Evolutionary conservation across 1,139 yeast genomes (phyloP), one percentile per base, ranked within the genome.

Genomic region (Candida freyschussii): DNA sequence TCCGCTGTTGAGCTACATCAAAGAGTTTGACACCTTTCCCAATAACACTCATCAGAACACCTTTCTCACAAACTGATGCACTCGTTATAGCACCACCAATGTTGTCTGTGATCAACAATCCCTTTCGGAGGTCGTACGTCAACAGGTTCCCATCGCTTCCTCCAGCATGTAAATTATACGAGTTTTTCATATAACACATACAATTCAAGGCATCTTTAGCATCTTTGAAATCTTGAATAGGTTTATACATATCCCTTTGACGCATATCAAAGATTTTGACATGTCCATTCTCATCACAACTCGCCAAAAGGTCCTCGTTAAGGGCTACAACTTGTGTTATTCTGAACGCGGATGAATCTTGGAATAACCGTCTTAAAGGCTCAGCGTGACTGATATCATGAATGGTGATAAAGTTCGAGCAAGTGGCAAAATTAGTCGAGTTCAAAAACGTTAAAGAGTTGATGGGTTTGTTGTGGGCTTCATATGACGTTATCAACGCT

Each of bases 121-220:
- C 47, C 6, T 23, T 30, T 16, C 53, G 27, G 6, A 50, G n/a
- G 18, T 50, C 54, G 33, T 47, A 50, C 3, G 32, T 21, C 22
- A 39, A 40, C 3, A 50, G 18, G 4, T 27, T 27, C 9, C 52
- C 51, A 31, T 50, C 54, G 27, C 44, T 47, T 1, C 49, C 42
- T 12, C 53, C 53, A 21, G 31, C 26, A 12, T 5, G 8, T 2
- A 46, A 7, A 9, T 13, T 17, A 13, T 17, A 27, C 2, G n/a
- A 12, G 0, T 10, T 13, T 1, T 24, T 11, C 6, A 29, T 17
- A 19, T 32, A 41, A 13, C 21, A 25, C 7, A 47, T 16, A 7
- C 40, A 25, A 13, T 48, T 48, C 7, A 48, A 16, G 1, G 40
- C 28, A 26, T 45, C 54, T 7, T 12, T 33, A 1, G 50, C 29